Evolutionary conservation across 345 rosid genomes (phyloP), one percentile per base, ranked within the genome.

Genomic region (Arabidopsis thaliana): DNA sequence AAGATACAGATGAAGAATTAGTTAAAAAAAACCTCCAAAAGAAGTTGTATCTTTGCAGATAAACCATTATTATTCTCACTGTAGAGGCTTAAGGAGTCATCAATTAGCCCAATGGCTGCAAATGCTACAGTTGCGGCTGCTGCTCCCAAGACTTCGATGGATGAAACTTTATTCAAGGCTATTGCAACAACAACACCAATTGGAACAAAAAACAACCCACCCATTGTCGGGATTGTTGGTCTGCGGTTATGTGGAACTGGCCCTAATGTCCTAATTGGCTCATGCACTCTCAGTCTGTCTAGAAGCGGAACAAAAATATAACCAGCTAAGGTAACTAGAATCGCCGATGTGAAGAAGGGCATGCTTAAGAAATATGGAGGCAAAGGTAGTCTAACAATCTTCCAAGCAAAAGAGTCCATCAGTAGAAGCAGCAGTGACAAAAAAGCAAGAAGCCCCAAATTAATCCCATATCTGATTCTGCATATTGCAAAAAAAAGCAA

Each of bases 351-450:
- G 55, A 89, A 80, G 79, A 94, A 94, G 3, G 97, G 97, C 0
- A 82, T 78, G 34, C 82, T 85, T 82, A 94, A 82, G 80, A 83
- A 81, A 75, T 87, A 91, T 46, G 89, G 89, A 12, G 80, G 83
- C 68, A 94, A 76, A 32, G 98, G 98, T 34, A 90, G 82, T 79
- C 97, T 87, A 75, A 91, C 93, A 46, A 94, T 88, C 84, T 87
- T 88, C 98, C 98, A 91, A 4, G 95, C 96, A 66, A 88, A 88
- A 82, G 88, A 90, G 77, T 94, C 98, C 59, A 85, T 82, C 63
- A 85, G 77, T 64, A 90, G 44, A 78, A 90, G 88, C 67, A 87
- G 78, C 32, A 78, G 36, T 0, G 86, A 65, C 78, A 85, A 58
- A 82, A 94, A 91, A 23, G 82, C 78, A 48, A 90, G 78, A 76